These are phyloP conservation scores for Globisporangium lucens DNA, from an alignment of 352 stramenopile genomes.

Conservation along the genomic window DNA sequence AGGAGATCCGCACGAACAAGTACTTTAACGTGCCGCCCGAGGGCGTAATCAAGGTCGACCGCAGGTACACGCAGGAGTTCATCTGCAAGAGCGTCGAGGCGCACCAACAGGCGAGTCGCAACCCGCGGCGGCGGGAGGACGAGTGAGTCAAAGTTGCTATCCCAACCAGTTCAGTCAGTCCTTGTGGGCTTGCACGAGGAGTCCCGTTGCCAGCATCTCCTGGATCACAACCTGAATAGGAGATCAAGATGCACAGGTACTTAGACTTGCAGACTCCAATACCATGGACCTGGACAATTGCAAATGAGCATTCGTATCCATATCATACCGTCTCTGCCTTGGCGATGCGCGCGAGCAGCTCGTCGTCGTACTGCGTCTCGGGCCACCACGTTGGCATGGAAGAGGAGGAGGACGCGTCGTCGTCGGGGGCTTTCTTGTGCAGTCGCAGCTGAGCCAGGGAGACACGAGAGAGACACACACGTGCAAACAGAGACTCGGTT, in stretches of 20 bases:
- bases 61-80: conserved; percentile 67
- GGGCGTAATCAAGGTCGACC: conserved; percentile 47
- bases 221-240: conserved; percentile 14
- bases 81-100: conserved; percentile 52
- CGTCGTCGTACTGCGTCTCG: conserved; percentile 33
- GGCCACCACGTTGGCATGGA: conserved; percentile 57
- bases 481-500: background rate
- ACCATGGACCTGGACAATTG: background rate
- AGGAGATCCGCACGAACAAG: conserved; percentile 37
- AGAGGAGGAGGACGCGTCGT: background rate
- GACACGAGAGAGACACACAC: background rate
- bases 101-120: conserved; percentile 32
- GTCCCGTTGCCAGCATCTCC: conserved; percentile 9
- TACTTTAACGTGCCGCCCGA: conserved; percentile 53
- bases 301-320: background rate
- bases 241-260: background rate
- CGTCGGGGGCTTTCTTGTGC: conserved; percentile 22
- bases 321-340: conserved; percentile 34
- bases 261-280: background rate
- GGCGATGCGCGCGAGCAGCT: conserved; percentile 34
- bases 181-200: background rate
- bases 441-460: conserved; percentile 27
- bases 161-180: background rate
- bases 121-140: conserved; percentile 8
- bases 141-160: background rate